Conservation (phyloP, 2,329 filamentous ascomycete species). For the Aureobasidium musti region DNA sequence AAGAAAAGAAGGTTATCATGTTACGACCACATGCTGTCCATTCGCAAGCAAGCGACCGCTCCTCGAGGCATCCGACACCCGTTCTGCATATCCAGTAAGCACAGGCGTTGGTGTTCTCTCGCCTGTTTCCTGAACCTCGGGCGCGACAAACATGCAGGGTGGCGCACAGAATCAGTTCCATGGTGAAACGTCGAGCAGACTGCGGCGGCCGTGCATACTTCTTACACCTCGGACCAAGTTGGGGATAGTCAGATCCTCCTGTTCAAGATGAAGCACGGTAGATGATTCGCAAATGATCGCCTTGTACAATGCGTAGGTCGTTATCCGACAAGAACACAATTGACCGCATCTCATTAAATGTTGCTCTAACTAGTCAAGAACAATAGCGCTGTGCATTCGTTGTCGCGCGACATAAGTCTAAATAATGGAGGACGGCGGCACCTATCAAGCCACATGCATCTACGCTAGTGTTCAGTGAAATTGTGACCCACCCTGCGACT, state of each 20-base stretch:
- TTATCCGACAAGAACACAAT: background rate
- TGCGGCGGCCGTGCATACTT: slow-evolving; percentile 22
- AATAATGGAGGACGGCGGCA: slow-evolving; percentile 18
- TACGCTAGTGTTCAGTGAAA: slow-evolving; percentile 22
- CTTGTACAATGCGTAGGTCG: background rate
- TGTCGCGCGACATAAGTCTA: slow-evolving; percentile 18
- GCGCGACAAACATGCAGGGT: slow-evolving; percentile 20
- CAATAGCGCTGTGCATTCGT: slow-evolving; percentile 2
- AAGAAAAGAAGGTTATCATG: slow-evolving; percentile 18
- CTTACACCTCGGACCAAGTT: slow-evolving; percentile 22
- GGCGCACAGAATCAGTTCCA: slow-evolving; percentile 23
- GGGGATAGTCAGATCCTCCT: slow-evolving; percentile 18
- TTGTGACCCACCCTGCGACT: slow-evolving; percentile 28
- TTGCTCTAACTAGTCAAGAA: background rate
- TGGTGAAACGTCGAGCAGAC: slow-evolving; percentile 26
- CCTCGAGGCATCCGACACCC: slow-evolving; percentile 7
- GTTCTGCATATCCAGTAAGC: slow-evolving; percentile 13
- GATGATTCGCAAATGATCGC: slow-evolving; percentile 18
- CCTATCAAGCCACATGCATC: slow-evolving; percentile 28
- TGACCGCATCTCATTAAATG: slow-evolving; percentile 11
- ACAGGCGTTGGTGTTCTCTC: slow-evolving; percentile 13
- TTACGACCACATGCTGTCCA: slow-evolving; percentile 4
- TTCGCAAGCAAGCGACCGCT: slow-evolving; percentile 9
- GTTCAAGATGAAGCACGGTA: background rate
- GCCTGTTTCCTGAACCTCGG: slow-evolving; percentile 16